phyloP scores from a whole-genome alignment of 202 grass and related monocot species.

The Zoysia matrella region DNA sequence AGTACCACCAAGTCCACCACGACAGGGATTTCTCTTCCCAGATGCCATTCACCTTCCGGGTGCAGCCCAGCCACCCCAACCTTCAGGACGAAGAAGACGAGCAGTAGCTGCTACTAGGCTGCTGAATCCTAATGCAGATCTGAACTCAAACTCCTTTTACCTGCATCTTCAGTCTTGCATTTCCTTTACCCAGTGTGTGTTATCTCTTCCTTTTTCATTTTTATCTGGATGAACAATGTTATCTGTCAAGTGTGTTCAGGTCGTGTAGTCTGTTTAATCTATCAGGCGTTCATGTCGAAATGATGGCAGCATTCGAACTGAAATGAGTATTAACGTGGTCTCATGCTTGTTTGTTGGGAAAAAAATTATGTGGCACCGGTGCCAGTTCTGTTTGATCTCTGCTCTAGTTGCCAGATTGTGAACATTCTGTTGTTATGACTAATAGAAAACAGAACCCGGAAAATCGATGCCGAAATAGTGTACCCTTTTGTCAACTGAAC shows the following conservation, averaged over 20 bases:
- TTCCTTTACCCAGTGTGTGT: background rate
- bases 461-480: slow-evolving; percentile 2
- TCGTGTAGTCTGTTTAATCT: slow-evolving; percentile 7
- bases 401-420: background rate
- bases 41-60: slow-evolving; percentile 81
- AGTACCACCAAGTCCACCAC: slow-evolving; percentile 63
- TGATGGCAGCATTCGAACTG: background rate
- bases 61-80: slow-evolving; percentile 92
- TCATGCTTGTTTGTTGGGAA: slow-evolving; percentile 1
- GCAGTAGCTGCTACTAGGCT: slow-evolving; percentile 29
- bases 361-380: too few relatives aligned
- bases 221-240: slow-evolving; percentile 35
- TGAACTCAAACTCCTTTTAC: slow-evolving; percentile 30
- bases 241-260: background rate
- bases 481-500: background rate
- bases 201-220: slow-evolving; percentile 43
- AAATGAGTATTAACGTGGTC: slow-evolving; percentile 11
- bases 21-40: slow-evolving; percentile 76
- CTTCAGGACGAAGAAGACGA: slow-evolving; percentile 79
- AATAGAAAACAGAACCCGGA: slow-evolving; percentile 6
- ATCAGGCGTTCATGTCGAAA: background rate
- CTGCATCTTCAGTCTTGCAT: slow-evolving; percentile 29
- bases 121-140: background rate
- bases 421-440: background rate
- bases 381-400: background rate